Conservation (phyloP, 169 alveolate genomes). For the Miamiensis avidus region DNA sequence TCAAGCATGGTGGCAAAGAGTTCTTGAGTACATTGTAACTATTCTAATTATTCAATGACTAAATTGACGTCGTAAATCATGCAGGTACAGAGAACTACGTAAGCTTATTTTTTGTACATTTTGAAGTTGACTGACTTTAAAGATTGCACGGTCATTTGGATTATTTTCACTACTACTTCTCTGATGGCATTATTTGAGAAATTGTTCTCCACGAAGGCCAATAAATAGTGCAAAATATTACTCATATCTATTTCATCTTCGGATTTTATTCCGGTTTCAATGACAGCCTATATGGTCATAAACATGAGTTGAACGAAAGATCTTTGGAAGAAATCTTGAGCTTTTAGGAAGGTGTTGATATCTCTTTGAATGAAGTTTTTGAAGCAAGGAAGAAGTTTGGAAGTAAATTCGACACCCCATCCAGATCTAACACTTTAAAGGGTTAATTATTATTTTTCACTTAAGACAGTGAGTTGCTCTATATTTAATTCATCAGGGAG, state of each 20-base stretch:
- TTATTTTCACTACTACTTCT: too few relatives aligned
- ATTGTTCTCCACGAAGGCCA: neutral
- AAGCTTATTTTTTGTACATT: neutral
- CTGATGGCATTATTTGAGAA: too few relatives aligned
- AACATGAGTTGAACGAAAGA: neutral
- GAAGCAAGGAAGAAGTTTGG: neutral
- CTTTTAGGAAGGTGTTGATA: neutral
- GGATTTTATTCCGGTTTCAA: neutral
- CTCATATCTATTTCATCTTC: neutral
- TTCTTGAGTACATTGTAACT: neutral
- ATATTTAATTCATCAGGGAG: neutral
- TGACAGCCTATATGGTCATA: neutral
- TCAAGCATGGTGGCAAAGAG: neutral
- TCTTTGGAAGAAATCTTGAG: neutral
- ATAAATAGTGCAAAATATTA: too few relatives aligned
- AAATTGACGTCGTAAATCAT: neutral
- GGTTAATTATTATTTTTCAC: neutral
- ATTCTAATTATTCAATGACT: neutral
- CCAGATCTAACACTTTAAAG: neutral
- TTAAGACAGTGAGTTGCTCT: neutral
- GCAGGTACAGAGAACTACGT: neutral
- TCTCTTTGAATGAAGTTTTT: neutral
- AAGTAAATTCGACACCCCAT: neutral
- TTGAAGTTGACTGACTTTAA: too few relatives aligned
- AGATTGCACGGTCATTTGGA: too few relatives aligned